phyloP scores from a whole-genome alignment of 345 rosid genomes.

The Trapa bicornis region DNA sequence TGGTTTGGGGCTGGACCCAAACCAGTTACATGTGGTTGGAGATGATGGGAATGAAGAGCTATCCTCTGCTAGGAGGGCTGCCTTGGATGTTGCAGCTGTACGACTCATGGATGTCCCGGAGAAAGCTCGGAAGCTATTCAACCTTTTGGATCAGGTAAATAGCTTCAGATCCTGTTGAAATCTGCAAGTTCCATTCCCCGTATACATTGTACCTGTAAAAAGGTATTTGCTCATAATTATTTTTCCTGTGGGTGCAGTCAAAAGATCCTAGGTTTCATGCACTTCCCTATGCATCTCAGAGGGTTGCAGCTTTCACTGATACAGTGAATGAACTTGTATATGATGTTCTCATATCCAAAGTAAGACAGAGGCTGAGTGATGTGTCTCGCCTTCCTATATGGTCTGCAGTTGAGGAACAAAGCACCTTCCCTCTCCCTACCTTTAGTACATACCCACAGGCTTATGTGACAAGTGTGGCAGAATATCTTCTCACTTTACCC shows the following conservation, averaged over 20 bases:
- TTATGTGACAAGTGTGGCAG: conserved; percentile 81
- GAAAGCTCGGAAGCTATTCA: conserved; percentile 72
- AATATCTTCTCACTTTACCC: conserved; percentile 94
- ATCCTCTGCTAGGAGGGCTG: conserved; percentile 61
- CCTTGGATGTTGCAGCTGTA: conserved; percentile 80
- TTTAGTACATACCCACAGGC: conserved; percentile 94
- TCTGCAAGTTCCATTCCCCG: not conserved
- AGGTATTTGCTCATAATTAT: not conserved
- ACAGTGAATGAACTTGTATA: conserved; percentile 88
- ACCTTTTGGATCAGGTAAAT: conserved; percentile 78
- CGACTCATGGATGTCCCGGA: conserved; percentile 77
- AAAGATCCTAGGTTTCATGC: conserved; percentile 97
- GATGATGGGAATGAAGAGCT: conserved; percentile 40
- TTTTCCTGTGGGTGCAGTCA: conserved; percentile 38
- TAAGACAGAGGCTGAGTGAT: conserved; percentile 73
- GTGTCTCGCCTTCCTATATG: conserved; percentile 76
- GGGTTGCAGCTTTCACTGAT: conserved; percentile 75
- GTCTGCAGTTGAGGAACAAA: conserved; percentile 81
- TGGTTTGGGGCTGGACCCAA: conserved; percentile 68
- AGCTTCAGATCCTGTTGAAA: not conserved
- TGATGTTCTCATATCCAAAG: conserved; percentile 91
- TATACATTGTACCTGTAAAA: not conserved
- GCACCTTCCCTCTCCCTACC: conserved; percentile 70
- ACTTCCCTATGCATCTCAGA: conserved; percentile 80
- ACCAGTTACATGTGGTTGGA: conserved; percentile 34